Evolutionary conservation across 164 flowering plant species (phyloP).

Genomic region (Magnolia kwangsiensis): DNA sequence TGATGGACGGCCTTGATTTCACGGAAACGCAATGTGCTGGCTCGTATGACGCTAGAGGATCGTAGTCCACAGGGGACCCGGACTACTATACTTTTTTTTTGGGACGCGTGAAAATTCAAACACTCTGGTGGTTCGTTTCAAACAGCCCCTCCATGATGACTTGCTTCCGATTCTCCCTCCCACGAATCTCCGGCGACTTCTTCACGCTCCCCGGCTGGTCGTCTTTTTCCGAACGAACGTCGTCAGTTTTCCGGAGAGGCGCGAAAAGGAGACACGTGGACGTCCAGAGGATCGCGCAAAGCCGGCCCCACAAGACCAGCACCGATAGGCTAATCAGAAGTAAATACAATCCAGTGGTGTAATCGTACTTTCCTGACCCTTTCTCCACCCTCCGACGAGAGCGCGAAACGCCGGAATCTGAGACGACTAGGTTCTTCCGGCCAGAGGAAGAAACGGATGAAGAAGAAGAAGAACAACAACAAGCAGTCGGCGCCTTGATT

Average conservation of each 20-base stretch:
- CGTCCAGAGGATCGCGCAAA: constrained; percentile 14
- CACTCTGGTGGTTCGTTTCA: neutral
- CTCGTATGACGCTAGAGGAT: neutral
- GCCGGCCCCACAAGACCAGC: constrained; percentile 11
- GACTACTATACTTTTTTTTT: neutral
- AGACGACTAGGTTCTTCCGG: neutral
- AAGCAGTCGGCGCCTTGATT: neutral
- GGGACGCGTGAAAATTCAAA: neutral
- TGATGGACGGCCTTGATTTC: neutral
- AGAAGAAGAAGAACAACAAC: neutral
- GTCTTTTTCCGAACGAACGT: neutral
- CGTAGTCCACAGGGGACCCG: neutral
- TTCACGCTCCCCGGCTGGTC: neutral
- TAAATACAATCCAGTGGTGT: neutral
- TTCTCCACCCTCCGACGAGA: neutral
- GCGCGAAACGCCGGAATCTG: neutral
- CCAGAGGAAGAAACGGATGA: neutral
- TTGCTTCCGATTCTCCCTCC: constrained; percentile 4
- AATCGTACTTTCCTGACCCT: neutral
- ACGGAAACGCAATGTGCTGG: neutral
- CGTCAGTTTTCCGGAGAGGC: neutral
- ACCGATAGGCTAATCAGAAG: constrained; percentile 5
- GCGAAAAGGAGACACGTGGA: constrained; percentile 7
- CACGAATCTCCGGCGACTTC: neutral
- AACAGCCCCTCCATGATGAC: constrained; percentile 6